Conservation (phyloP, 345 rosid genomes). For the Rhodamnia rubescens region DNA sequence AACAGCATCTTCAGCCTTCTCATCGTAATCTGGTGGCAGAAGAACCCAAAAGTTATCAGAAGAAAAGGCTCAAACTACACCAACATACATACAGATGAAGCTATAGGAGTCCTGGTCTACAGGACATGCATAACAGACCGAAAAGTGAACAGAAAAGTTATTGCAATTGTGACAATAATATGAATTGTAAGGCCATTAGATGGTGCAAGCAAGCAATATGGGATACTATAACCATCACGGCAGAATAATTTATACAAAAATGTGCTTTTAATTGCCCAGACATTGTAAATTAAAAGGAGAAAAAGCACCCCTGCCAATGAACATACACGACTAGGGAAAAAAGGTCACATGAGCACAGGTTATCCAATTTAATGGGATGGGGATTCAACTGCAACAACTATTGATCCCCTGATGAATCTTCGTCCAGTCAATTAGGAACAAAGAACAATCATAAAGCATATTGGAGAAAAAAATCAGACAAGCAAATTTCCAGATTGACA, state of each 20-base stretch:
- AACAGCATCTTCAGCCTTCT: slow-evolving; percentile 90
- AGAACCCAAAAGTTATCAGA: slow-evolving; percentile 20
- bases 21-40: slow-evolving; percentile 58
- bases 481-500: neutral
- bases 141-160: too few relatives aligned
- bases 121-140: neutral
- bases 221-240: neutral
- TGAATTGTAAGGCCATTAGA: neutral
- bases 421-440: neutral
- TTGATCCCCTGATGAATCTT: neutral
- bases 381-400: neutral
- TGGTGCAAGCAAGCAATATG: neutral
- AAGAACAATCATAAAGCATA: neutral
- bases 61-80: neutral
- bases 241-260: neutral
- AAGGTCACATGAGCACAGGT: neutral
- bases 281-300: neutral
- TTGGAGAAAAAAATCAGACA: neutral
- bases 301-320: neutral
- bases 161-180: neutral
- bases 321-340: neutral
- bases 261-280: neutral
- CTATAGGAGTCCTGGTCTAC: neutral
- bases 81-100: neutral
- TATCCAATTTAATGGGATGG: neutral